Percentiles rank a stretch among this genome's conserved stretches.
phyloP scores from a whole-genome alignment of 2,329 filamentous ascomycete genomes.

The Dactylellina sp. region DNA sequence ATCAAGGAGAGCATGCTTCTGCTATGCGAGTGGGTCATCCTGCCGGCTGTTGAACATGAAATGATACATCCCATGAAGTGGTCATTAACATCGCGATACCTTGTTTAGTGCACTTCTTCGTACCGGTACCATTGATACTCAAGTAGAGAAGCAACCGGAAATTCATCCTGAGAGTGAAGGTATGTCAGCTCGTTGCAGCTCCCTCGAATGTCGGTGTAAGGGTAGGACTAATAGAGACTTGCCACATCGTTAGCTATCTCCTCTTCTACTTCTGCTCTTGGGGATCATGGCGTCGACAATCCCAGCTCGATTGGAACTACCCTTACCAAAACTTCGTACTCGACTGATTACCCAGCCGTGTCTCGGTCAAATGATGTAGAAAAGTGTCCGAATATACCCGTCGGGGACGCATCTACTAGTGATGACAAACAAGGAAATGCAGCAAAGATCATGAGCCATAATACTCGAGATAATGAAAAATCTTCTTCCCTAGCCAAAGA shows the following conservation, averaged over 20 bases:
- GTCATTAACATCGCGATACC: conserved; percentile 13
- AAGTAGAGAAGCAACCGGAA: neutral
- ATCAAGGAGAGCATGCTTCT: conserved; percentile 27
- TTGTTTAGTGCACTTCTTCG: conserved; percentile 19
- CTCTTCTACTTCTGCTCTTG: neutral
- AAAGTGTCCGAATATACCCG: neutral
- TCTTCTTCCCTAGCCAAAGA: neutral
- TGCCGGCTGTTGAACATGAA: neutral
- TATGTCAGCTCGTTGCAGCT: conserved; percentile 12
- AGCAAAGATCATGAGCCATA: neutral
- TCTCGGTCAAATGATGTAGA: neutral
- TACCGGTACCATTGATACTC: neutral
- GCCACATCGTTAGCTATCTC: neutral
- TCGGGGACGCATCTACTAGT: neutral
- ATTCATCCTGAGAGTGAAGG: neutral
- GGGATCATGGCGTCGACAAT: conserved; percentile 11
- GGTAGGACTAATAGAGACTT: conserved; percentile 22
- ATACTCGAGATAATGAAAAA: neutral
- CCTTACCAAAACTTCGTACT: conserved; percentile 28
- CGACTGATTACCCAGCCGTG: neutral
- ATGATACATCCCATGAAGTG: neutral
- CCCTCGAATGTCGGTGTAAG: neutral
- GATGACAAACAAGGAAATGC: neutral
- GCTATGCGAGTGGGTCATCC: conserved; percentile 20
- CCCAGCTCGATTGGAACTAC: conserved; percentile 26